Evolutionary conservation across 2,329 filamentous ascomycete genomes (phyloP).

Genomic region (Botrytis galanthina): DNA sequence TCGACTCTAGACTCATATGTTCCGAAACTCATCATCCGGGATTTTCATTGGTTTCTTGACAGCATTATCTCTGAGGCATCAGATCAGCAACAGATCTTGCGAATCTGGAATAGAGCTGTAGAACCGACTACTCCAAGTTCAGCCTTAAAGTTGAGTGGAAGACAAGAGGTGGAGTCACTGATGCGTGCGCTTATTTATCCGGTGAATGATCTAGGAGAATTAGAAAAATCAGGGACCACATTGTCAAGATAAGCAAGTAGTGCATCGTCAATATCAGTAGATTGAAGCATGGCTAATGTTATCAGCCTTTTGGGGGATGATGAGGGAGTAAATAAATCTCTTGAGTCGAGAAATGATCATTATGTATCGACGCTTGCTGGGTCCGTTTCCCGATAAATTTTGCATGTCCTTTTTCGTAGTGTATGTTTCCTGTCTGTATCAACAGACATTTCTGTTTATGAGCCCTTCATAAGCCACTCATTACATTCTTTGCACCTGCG

Average conservation of each 20-base stretch:
- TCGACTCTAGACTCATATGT: neutral
- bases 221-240: too few species aligned
- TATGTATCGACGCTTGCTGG: too few species aligned
- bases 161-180: conserved; percentile 9
- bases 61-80: neutral
- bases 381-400: neutral
- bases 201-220: too few species aligned
- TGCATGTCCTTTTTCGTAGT: neutral
- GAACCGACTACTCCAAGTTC: neutral
- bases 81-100: neutral
- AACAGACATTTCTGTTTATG: neutral
- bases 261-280: neutral
- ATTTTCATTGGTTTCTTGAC: conserved; percentile 6
- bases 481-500: neutral
- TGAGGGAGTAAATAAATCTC: neutral
- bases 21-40: neutral
- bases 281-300: neutral
- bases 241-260: too few species aligned
- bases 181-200: neutral
- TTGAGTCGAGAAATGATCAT: neutral
- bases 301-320: neutral
- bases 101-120: neutral
- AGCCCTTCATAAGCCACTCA: neutral
- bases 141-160: neutral
- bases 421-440: neutral